A percentile compares a stretch with the other conserved stretches of the same genome.
Conservation (phyloP, 208 protist genomes). For the Phytomonas sp. region DNA sequence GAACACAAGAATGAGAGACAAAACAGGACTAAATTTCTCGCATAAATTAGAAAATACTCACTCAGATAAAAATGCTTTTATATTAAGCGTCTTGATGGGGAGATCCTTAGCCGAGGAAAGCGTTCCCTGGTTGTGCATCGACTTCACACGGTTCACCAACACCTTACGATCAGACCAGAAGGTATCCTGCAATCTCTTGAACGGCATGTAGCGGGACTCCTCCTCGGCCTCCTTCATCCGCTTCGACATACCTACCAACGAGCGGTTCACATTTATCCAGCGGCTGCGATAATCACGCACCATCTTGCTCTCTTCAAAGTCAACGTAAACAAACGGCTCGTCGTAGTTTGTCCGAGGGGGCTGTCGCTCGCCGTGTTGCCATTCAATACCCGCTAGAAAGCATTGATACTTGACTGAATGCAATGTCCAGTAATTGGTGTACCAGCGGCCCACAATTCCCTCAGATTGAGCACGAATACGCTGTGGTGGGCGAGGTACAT, state of each 20-base stretch:
- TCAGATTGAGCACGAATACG: constrained; percentile 80
- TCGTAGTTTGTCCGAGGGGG: constrained; percentile 80
- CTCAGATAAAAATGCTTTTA: constrained; percentile 78
- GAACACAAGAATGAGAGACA: background rate
- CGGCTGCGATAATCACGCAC: constrained; percentile 83
- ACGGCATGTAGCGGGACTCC: constrained; percentile 80
- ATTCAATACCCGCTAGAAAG: constrained; percentile 64
- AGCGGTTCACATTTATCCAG: constrained; percentile 89
- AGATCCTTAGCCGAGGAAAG: constrained; percentile 60
- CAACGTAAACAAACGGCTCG: constrained; percentile 82
- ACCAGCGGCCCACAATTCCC: constrained; percentile 85
- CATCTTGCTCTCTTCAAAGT: constrained; percentile 87
- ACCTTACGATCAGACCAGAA: constrained; percentile 89
- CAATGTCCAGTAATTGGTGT: constrained; percentile 89
- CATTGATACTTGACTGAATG: constrained; percentile 86
- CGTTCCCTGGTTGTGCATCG: constrained; percentile 84
- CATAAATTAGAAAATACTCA: constrained; percentile 9
- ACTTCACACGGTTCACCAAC: constrained; percentile 85
- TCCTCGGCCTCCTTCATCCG: constrained; percentile 83
- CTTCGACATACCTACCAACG: constrained; percentile 83
- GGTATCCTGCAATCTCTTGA: constrained; percentile 79
- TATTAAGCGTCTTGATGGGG: constrained; percentile 79
- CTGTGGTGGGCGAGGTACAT: constrained; percentile 82
- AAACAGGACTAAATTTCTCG: background rate
- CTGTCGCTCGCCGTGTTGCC: constrained; percentile 71